Percentiles rank a stretch among this genome's conserved stretches.
phyloP scores from a whole-genome alignment of 192 early-diverging fungal species.

The Backusella australiensis region DNA sequence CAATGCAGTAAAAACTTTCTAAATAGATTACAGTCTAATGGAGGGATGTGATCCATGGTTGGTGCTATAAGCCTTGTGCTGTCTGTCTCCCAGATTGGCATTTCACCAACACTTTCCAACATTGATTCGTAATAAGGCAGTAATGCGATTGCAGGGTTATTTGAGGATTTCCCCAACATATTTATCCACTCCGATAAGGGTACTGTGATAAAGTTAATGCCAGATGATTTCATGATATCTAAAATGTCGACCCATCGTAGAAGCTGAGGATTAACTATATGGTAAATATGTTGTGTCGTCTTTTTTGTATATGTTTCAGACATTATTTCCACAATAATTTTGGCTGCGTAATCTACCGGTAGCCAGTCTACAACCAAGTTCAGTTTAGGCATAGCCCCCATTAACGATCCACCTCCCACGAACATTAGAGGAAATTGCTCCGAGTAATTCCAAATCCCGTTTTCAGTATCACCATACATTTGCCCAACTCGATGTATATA shows the following conservation, averaged over 20 bases:
- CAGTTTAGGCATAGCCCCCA: conserved; percentile 24
- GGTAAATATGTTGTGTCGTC: not conserved
- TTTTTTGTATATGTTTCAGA: not conserved
- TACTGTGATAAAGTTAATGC: conserved; percentile 14
- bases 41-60: not conserved
- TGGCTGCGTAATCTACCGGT: conserved; percentile 23
- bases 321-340: conserved; percentile 24
- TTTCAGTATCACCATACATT: conserved; percentile 23
- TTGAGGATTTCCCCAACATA: conserved; percentile 6
- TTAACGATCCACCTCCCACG: conserved; percentile 12
- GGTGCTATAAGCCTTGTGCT: not conserved
- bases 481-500: conserved; percentile 32
- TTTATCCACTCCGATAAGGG: conserved; percentile 16
- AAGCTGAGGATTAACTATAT: conserved; percentile 27
- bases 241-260: conserved; percentile 19
- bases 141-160: conserved; percentile 21
- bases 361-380: conserved; percentile 25
- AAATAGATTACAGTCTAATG: not conserved
- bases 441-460: conserved; percentile 31
- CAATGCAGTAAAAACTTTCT: not conserved
- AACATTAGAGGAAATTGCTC: conserved; percentile 32
- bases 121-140: conserved; percentile 10
- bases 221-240: not conserved
- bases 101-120: not conserved
- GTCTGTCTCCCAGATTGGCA: conserved; percentile 20